Conservation (phyloP, 371 early-diverging fungal genomes). For the Batrachochytrium dendrobatidis region DNA sequence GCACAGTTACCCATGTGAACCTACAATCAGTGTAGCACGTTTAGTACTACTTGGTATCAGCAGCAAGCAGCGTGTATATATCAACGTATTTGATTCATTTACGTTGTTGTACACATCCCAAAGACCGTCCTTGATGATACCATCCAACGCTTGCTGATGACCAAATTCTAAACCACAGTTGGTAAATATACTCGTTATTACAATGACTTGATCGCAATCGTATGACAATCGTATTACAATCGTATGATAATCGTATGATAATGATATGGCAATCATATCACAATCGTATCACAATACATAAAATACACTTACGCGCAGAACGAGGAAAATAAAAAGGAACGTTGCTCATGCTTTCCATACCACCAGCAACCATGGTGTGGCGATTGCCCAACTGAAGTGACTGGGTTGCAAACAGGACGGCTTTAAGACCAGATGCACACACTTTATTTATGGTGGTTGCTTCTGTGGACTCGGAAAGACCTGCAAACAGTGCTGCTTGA, state of each 20-base stretch:
- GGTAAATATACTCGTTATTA: too few relatives aligned
- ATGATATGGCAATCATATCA: slow-evolving; percentile 14
- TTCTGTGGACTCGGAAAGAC: slow-evolving; percentile 63
- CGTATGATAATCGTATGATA: slow-evolving; percentile 62
- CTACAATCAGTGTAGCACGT: too few relatives aligned
- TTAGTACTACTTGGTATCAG: background rate
- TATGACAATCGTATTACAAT: slow-evolving; percentile 52
- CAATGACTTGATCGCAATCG: slow-evolving; percentile 1
- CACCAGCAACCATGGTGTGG: slow-evolving; percentile 77
- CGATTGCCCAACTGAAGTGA: slow-evolving; percentile 71
- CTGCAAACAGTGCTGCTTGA: slow-evolving; percentile 85
- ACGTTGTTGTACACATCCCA: slow-evolving; percentile 84
- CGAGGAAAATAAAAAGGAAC: slow-evolving; percentile 83
- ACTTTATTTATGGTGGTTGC: slow-evolving; percentile 96
- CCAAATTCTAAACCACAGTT: slow-evolving; percentile 82
- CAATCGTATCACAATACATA: background rate
- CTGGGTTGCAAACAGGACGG: slow-evolving; percentile 81
- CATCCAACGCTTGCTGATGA: slow-evolving; percentile 73
- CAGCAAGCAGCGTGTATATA: background rate
- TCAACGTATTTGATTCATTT: background rate
- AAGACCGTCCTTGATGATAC: slow-evolving; percentile 87
- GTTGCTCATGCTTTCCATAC: slow-evolving; percentile 97
- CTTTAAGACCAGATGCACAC: slow-evolving; percentile 95
- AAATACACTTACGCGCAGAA: slow-evolving; percentile 23
- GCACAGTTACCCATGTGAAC: slow-evolving; percentile 74